Evolutionary conservation across 2,329 filamentous ascomycete species (phyloP), one percentile per base, ranked within the genome.

Genomic region (Phoma sp.): DNA sequence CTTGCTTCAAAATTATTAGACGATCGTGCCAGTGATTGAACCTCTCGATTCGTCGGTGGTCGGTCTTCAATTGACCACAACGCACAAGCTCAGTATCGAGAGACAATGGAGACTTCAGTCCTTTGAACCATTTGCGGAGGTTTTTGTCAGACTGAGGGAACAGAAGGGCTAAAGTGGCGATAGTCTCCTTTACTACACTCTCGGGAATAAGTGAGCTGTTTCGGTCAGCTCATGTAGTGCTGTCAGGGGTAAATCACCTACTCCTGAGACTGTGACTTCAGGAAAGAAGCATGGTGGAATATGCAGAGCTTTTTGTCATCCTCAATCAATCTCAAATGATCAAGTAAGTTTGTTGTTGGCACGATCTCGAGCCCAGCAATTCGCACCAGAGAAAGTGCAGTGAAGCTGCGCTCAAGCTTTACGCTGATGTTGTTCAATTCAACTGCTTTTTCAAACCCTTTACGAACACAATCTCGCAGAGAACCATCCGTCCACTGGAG

Each of bases 11-110:
- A 1, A 76, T 72, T 0, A 78, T 67, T 0, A 82, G 61, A 0
- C 75, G 70, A 37, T 82, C 77, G 23, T 71, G 70, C 78, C 79
- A n/a, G n/a, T n/a, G n/a, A n/a, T n/a, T n/a, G n/a, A n/a, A n/a
- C n/a, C n/a, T n/a, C n/a, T n/a, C n/a, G n/a, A n/a, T n/a, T n/a
- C n/a, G n/a, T n/a, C n/a, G n/a, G n/a, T n/a, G n/a, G n/a, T n/a
- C n/a, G n/a, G n/a, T n/a, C n/a, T n/a, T n/a, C n/a, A n/a, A n/a
- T n/a, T n/a, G n/a, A n/a, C n/a, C n/a, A n/a, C n/a, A n/a, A n/a
- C n/a, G n/a, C n/a, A n/a, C n/a, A n/a, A n/a, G n/a, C n/a, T n/a
- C n/a, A n/a, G n/a, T n/a, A n/a, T n/a, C n/a, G n/a, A n/a, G n/a
- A n/a, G n/a, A n/a, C n/a, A n/a, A n/a, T n/a, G n/a, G n/a, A n/a